Conservation (phyloP, 176 grass and related monocot genomes). For the Typha latifolia region DNA sequence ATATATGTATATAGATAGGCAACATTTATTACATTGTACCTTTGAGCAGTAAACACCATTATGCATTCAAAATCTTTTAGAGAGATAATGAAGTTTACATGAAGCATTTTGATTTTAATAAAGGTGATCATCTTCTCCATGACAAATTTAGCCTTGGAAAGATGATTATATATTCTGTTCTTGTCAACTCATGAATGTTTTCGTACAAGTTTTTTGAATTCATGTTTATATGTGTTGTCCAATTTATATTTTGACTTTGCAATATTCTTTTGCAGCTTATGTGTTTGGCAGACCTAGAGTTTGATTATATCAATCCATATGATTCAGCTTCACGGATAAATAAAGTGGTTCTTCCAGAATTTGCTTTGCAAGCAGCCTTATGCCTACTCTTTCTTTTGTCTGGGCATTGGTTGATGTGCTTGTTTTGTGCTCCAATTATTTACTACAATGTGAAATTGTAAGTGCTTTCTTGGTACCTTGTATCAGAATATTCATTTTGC, state of each 20-base stretch:
- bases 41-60: no score
- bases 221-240: not conserved
- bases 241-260: conserved; percentile 14
- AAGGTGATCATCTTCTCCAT: not conserved
- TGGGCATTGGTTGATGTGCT: conserved; percentile 88
- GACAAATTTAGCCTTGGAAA: not conserved
- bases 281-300: conserved; percentile 93
- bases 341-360: conserved; percentile 82
- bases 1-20: no score
- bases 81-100: no score
- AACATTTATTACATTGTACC: no score
- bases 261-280: conserved; percentile 46
- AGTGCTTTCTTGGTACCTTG: conserved; percentile 23
- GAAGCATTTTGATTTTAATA: no score
- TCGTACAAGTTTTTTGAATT: not conserved
- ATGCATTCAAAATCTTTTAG: no score
- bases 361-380: conserved; percentile 55
- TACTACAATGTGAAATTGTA: conserved; percentile 88
- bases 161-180: no score
- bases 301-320: conserved; percentile 93
- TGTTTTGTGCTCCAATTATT: conserved; percentile 53
- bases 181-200: no score
- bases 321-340: conserved; percentile 85
- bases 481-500: not conserved
- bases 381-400: conserved; percentile 65